A percentile compares a stretch with the other conserved stretches of the same genome.
Evolutionary conservation across 208 protist species (phyloP).

Genomic region (Crithidia acanthocephali): DNA sequence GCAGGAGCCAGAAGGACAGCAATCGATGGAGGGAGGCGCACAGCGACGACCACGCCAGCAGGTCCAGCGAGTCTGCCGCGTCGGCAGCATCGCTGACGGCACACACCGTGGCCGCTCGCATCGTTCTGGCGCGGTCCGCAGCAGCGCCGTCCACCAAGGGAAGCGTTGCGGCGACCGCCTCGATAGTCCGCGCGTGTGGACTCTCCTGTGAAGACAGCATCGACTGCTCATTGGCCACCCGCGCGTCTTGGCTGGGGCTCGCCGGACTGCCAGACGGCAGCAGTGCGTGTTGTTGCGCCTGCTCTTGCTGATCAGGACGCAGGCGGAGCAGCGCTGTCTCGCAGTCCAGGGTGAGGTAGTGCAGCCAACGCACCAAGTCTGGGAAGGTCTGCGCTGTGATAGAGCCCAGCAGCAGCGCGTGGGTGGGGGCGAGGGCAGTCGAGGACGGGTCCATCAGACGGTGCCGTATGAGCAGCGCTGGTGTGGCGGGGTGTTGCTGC

Average conservation of each 20-base stretch:
- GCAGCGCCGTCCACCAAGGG: too few relatives aligned
- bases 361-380: conserved; percentile 17
- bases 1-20: conserved; percentile 1
- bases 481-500: conserved; percentile 7
- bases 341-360: conserved; percentile 14
- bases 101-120: background rate
- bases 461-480: conserved; percentile 27
- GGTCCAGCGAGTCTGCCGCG: background rate
- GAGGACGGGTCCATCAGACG: conserved; percentile 17
- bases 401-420: conserved; percentile 31
- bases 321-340: conserved; percentile 5
- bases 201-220: background rate
- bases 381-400: conserved; percentile 2
- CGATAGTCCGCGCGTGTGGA: too few relatives aligned
- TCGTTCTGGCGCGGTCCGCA: too few relatives aligned
- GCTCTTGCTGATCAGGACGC: conserved; percentile 6
- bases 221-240: background rate
- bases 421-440: conserved; percentile 20
- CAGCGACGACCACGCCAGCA: conserved; percentile 8
- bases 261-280: too few relatives aligned
- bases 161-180: background rate
- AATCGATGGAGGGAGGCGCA: conserved; percentile 24
- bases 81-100: background rate
- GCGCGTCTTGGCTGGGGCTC: too few relatives aligned
- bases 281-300: too few relatives aligned